These are phyloP conservation scores for Tricholoma sp. DNA, from an alignment of 768 basidiomycete species.

Conservation along the genomic window DNA sequence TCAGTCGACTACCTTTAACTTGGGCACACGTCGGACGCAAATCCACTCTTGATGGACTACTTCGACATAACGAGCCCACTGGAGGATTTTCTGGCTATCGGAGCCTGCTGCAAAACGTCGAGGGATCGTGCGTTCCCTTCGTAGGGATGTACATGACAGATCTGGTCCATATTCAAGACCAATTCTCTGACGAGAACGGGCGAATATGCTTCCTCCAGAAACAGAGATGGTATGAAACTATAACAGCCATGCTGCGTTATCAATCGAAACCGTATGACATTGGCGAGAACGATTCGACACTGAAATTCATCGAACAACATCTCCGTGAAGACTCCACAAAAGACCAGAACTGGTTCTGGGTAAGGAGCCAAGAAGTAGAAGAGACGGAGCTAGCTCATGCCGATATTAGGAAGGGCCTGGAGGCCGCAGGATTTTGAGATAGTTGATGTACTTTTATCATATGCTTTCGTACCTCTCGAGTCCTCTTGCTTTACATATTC, in stretches of 20 bases:
- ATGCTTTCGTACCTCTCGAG: background rate
- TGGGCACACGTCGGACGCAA: constrained; percentile 61
- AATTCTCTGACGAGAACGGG: constrained; percentile 36
- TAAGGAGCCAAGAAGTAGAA: constrained; percentile 55
- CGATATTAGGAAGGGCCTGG: constrained; percentile 62
- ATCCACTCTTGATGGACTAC: constrained; percentile 44
- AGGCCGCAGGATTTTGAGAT: constrained; percentile 58
- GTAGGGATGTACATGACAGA: constrained; percentile 59
- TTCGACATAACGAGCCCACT: constrained; percentile 53
- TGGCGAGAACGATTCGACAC: constrained; percentile 38
- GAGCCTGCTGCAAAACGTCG: constrained; percentile 38
- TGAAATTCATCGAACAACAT: constrained; percentile 42
- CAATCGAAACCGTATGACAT: constrained; percentile 49
- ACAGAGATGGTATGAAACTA: constrained; percentile 50
- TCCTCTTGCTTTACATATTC: background rate
- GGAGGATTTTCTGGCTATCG: constrained; percentile 57
- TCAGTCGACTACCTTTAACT: constrained; percentile 53
- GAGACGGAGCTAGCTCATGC: constrained; percentile 53
- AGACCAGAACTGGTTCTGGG: constrained; percentile 52
- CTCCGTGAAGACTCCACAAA: constrained; percentile 35
- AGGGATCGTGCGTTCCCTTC: constrained; percentile 64
- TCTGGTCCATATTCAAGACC: constrained; percentile 50
- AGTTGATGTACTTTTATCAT: background rate
- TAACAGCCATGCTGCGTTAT: constrained; percentile 51
- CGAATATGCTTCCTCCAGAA: constrained; percentile 50